phyloP scores from a whole-genome alignment of 1,284 basidiomycete genomes.

The Ganoderma leucocontextum region DNA sequence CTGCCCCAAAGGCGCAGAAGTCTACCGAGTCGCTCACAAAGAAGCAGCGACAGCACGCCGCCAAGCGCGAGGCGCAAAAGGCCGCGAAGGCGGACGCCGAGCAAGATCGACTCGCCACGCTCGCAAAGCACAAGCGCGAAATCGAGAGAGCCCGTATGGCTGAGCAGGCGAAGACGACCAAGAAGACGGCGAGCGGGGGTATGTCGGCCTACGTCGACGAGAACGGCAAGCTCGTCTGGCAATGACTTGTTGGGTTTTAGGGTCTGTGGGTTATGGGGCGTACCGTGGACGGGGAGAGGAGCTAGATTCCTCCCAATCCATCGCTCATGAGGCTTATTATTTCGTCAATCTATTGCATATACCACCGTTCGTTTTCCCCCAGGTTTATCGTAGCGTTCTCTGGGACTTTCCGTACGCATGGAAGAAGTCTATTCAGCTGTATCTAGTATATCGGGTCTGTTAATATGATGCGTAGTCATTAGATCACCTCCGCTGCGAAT shows the following conservation, averaged over 20 bases:
- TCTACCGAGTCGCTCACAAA: conserved; percentile 62
- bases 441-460: conserved; percentile 23
- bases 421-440: conserved; percentile 28
- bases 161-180: conserved; percentile 49
- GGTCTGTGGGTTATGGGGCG: neutral
- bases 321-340: neutral
- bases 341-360: conserved; percentile 21
- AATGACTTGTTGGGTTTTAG: conserved; percentile 24
- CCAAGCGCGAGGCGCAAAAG: conserved; percentile 65
- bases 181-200: conserved; percentile 38
- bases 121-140: conserved; percentile 68
- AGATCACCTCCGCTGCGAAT: conserved; percentile 18
- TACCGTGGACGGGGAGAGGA: neutral
- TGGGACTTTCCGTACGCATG: conserved; percentile 23
- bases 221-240: conserved; percentile 44
- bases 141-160: conserved; percentile 61
- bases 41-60: conserved; percentile 74
- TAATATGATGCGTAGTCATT: neutral
- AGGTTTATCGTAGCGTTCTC: conserved; percentile 14
- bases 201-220: conserved; percentile 42
- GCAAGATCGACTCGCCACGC: conserved; percentile 53
- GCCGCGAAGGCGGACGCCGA: conserved; percentile 64
- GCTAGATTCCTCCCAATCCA: neutral
- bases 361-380: conserved; percentile 23
- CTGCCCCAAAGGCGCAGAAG: conserved; percentile 36